A percentile compares a stretch with the other conserved stretches of the same genome.
These are phyloP conservation scores for Aulographum hederae DNA, from an alignment of 2,329 filamentous ascomycete genomes.

Conservation along the genomic window DNA sequence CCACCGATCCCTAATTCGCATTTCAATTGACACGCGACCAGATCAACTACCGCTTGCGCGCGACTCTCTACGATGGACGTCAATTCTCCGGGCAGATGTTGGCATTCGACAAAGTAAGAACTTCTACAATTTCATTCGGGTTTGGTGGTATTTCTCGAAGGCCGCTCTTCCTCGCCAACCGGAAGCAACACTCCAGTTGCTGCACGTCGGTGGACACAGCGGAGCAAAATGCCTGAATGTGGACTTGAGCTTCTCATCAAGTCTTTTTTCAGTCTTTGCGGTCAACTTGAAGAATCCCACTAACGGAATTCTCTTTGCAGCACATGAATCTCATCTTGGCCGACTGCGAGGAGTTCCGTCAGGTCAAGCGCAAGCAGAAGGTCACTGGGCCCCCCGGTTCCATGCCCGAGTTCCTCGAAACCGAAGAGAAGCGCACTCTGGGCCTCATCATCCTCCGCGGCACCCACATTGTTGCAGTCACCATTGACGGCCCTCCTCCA, in stretches of 20 bases:
- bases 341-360: constrained; percentile 95
- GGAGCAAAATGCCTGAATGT: no score
- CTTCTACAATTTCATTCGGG: background rate
- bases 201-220: no score
- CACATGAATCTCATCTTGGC: constrained; percentile 99
- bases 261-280: no score
- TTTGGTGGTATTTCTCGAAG: background rate
- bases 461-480: constrained; percentile 84
- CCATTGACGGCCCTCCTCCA: constrained; percentile 87
- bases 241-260: no score
- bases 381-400: constrained; percentile 53
- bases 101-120: constrained; percentile 79
- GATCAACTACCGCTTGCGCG: constrained; percentile 99
- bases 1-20: no score
- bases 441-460: constrained; percentile 89
- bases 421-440: constrained; percentile 93
- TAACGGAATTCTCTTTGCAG: constrained; percentile 28
- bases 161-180: no score
- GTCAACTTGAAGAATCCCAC: no score
- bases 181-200: no score
- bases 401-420: constrained; percentile 51
- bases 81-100: constrained; percentile 98
- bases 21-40: no score
- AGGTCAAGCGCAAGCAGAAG: constrained; percentile 46
- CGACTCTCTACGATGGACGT: constrained; percentile 84